Evolutionary conservation across 2,329 filamentous ascomycete species (phyloP).

Genomic region (Mariannaea elegans): DNA sequence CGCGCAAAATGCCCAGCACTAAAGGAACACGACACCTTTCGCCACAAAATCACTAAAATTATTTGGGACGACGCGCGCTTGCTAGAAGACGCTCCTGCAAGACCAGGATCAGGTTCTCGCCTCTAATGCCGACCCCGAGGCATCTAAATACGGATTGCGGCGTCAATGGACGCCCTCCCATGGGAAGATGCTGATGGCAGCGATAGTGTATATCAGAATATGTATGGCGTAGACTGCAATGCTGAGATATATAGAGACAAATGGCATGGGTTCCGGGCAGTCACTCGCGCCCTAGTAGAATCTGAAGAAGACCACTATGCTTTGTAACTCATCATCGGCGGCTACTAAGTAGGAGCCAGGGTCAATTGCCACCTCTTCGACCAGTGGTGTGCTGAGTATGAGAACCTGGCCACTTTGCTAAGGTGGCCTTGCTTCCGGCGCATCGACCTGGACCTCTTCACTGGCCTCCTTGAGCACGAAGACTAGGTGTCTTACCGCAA

Average conservation of each 20-base stretch:
- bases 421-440: slow-evolving; percentile 4
- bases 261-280: slow-evolving; percentile 45
- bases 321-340: slow-evolving; percentile 47
- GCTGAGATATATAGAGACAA: slow-evolving; percentile 25
- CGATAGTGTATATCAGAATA: background rate
- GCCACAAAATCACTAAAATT: slow-evolving; percentile 47
- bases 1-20: background rate
- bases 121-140: slow-evolving; percentile 40
- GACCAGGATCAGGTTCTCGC: slow-evolving; percentile 44
- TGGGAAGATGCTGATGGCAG: background rate
- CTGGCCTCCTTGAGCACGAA: accelerated
- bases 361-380: slow-evolving; percentile 33
- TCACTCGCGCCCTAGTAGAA: slow-evolving; percentile 38
- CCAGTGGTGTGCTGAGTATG: background rate
- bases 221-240: slow-evolving; percentile 23
- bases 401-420: slow-evolving; percentile 4
- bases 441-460: slow-evolving; percentile 14
- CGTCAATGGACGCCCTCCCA: background rate
- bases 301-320: slow-evolving; percentile 34
- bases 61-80: slow-evolving; percentile 48
- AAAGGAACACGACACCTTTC: slow-evolving; percentile 42
- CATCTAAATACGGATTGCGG: slow-evolving; percentile 44
- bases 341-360: slow-evolving; percentile 39
- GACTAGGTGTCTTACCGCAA: slow-evolving; percentile 6
- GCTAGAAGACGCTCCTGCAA: slow-evolving; percentile 45